These are phyloP conservation scores for Sequoiadendron giganteum DNA, from an alignment of 75 land plant genomes.

Conservation along the genomic window DNA sequence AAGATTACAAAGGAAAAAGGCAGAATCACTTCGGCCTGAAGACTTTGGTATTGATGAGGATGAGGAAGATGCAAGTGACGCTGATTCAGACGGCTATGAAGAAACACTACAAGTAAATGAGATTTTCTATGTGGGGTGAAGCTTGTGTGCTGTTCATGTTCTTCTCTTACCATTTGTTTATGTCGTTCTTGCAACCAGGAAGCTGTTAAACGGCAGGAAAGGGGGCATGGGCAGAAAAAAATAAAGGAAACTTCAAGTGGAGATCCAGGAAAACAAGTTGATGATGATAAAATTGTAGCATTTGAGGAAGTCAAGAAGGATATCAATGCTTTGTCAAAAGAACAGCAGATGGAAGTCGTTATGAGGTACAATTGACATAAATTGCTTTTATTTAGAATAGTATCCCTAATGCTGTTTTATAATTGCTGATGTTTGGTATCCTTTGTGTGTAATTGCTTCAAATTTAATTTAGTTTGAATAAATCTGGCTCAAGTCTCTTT, in stretches of 20 bases:
- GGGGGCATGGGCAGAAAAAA: neutral
- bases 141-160: neutral
- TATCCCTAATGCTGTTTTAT: neutral
- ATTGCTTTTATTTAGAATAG: neutral
- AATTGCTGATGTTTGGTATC: neutral
- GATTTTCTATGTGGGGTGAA: neutral
- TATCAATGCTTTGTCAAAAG: constrained; percentile 63
- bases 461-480: neutral
- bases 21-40: constrained; percentile 56
- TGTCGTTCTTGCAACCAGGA: constrained; percentile 11
- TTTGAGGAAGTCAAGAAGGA: constrained; percentile 75
- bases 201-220: constrained; percentile 14
- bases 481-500: neutral
- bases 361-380: constrained; percentile 42
- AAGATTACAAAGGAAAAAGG: constrained; percentile 52
- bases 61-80: constrained; percentile 41
- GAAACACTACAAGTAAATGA: constrained; percentile 59
- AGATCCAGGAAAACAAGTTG: constrained; percentile 14
- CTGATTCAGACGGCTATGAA: constrained; percentile 33
- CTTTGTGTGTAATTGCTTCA: neutral
- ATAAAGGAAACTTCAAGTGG: neutral
- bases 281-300: constrained; percentile 18
- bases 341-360: constrained; percentile 84
- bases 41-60: constrained; percentile 71
- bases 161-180: neutral